Evolutionary conservation across 495 filamentous ascomycete genomes (phyloP).

Genomic region (Tuber brumale): DNA sequence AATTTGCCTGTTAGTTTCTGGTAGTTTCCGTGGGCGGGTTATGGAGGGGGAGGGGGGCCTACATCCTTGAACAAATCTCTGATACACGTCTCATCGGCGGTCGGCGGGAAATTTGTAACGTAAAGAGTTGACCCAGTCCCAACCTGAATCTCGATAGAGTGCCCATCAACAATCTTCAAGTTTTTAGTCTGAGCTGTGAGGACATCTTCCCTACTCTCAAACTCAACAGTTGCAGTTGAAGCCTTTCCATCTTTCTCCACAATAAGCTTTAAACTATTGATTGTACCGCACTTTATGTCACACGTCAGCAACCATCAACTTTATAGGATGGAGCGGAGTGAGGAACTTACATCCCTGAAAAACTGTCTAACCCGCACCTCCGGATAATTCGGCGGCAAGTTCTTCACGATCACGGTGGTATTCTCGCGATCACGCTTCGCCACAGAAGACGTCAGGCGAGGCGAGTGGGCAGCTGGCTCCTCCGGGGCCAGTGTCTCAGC

Average conservation of each 20-base stretch:
- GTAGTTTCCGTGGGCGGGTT: neutral
- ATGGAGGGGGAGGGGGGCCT: constrained; percentile 29
- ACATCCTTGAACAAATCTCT: constrained; percentile 64
- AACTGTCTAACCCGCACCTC: constrained; percentile 74
- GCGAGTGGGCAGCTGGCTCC: constrained; percentile 35
- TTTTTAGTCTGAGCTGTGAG: constrained; percentile 71
- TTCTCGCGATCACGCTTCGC: constrained; percentile 82
- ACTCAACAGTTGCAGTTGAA: constrained; percentile 75
- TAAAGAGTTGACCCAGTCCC: constrained; percentile 73
- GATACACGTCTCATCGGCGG: constrained; percentile 74
- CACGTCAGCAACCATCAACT: constrained; percentile 31
- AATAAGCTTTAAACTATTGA: constrained; percentile 65
- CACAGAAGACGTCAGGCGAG: constrained; percentile 43
- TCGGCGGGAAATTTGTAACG: constrained; percentile 83
- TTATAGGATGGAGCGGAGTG: neutral
- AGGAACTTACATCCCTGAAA: constrained; percentile 63
- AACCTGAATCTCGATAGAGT: constrained; percentile 62
- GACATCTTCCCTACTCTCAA: constrained; percentile 70
- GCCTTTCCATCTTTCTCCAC: constrained; percentile 53
- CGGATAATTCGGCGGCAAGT: constrained; percentile 62
- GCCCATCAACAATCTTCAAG: constrained; percentile 64
- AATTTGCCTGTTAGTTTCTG: constrained; percentile 33
- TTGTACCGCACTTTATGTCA: constrained; percentile 57
- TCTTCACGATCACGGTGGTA: constrained; percentile 70
- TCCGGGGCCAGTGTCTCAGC: constrained; percentile 39